Evolutionary conservation across 2,329 filamentous ascomycete species (phyloP).

Genomic region (Colletotrichum euphorbiae): DNA sequence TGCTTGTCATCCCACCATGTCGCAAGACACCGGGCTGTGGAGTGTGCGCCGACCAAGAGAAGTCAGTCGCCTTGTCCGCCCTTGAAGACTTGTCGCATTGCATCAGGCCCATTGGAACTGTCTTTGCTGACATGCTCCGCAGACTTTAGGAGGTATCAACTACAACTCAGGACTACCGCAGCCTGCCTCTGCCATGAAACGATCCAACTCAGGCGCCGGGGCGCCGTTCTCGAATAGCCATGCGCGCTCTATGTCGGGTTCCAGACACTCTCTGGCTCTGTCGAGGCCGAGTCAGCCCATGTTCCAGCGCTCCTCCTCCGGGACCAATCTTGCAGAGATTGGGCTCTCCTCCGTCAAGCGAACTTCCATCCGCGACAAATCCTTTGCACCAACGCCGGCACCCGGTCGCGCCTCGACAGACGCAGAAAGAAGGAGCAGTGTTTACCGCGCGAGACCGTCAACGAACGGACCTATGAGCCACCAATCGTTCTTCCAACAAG

Average conservation of each 20-base stretch:
- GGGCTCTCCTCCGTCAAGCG: constrained; percentile 88
- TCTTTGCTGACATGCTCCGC: constrained; percentile 39
- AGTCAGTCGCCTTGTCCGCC: constrained; percentile 64
- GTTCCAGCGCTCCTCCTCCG: constrained; percentile 87
- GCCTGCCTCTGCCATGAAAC: constrained; percentile 93
- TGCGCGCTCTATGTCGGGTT: constrained; percentile 84
- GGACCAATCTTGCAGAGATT: constrained; percentile 81
- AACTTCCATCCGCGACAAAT: constrained; percentile 81
- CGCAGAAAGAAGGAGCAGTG: constrained; percentile 81
- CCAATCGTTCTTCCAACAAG: constrained; percentile 95
- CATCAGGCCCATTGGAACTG: neutral
- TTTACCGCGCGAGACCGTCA: constrained; percentile 78
- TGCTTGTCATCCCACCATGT: constrained; percentile 67
- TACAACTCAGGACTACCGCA: constrained; percentile 89
- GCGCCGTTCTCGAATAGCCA: constrained; percentile 75
- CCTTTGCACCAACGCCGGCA: constrained; percentile 42
- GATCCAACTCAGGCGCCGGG: constrained; percentile 81
- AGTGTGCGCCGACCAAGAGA: constrained; percentile 93
- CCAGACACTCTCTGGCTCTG: constrained; percentile 86
- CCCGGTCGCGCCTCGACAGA: constrained; percentile 61
- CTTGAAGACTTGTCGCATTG: constrained; percentile 2
- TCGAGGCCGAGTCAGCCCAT: constrained; percentile 86
- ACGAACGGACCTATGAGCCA: constrained; percentile 75
- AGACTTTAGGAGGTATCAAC: constrained; percentile 90
- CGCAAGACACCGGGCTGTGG: constrained; percentile 82